Percentiles rank a stretch among this genome's conserved stretches.
Conservation (phyloP, 768 basidiomycete species). For the Filobasidium wieringae region DNA sequence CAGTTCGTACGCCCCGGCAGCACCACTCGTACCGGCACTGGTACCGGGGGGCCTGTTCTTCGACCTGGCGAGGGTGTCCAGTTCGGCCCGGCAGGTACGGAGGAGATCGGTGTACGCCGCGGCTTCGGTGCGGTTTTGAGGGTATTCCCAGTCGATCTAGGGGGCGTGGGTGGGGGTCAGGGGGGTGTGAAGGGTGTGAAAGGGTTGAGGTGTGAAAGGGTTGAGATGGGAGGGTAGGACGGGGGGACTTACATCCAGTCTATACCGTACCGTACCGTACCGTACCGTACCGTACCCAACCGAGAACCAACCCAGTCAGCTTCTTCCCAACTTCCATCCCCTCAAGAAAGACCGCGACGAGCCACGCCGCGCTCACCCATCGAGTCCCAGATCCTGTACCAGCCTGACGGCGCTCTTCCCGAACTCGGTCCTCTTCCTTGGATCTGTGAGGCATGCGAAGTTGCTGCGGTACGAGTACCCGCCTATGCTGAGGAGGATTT, state of each 20-base stretch:
- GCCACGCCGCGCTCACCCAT: slow-evolving; percentile 50
- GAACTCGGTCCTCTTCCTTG: slow-evolving; percentile 56
- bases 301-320: no score
- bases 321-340: no score
- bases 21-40: background rate
- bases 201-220: no score
- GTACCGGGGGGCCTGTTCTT: slow-evolving; percentile 52
- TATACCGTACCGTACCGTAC: background rate
- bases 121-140: slow-evolving; percentile 63
- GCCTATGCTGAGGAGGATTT: slow-evolving; percentile 69
- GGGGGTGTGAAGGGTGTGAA: no score
- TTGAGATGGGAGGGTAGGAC: no score
- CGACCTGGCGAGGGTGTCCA: slow-evolving; percentile 64
- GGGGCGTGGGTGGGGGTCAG: background rate
- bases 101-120: slow-evolving; percentile 72
- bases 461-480: slow-evolving; percentile 54
- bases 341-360: no score
- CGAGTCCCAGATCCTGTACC: slow-evolving; percentile 81
- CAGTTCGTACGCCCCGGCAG: slow-evolving; percentile 40
- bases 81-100: slow-evolving; percentile 56
- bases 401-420: slow-evolving; percentile 67
- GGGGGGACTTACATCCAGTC: slow-evolving; percentile 6
- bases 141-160: slow-evolving; percentile 71
- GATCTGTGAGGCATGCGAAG: slow-evolving; percentile 64
- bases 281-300: no score